Evolutionary conservation across 495 filamentous ascomycete species (phyloP), one percentile per base, ranked within the genome.

Genomic region (Bacidia rubella): DNA sequence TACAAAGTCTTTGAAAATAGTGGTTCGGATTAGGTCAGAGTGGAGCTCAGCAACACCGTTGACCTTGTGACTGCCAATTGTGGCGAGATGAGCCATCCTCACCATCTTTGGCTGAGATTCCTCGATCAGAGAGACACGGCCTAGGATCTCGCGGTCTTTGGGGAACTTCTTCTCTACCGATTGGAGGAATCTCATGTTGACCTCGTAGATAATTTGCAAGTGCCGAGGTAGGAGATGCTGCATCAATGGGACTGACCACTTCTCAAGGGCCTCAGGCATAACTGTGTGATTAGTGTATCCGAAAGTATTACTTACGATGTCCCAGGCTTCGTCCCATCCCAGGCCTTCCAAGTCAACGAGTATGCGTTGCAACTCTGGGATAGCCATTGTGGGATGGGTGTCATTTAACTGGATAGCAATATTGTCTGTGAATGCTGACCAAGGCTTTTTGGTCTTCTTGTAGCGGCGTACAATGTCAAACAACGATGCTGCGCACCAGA

Each of bases 1-100:
- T 39, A 98, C 90, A 62, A 98, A 98, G 68, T 97, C 93, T 68
- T 89, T 97, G 79, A 98, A 97, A 55, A 98, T 89, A n/a, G 92
- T 98, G 2, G 89, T 90, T 70, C 87, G 87, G 70, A 98, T 89
- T 21, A 98, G 75, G 62, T 98, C 92, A 3, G 92, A 98, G 67
- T 98, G 92, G 51, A 98, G 71, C 67, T 97, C 92, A 21, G 92
- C 92, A 24, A 98, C 92, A 62, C 92, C 92, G 61, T 98, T 98
- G 68, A 98, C 92, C 68, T 97, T 97, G 76, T 98, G 92, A 21
- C 92, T 97, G 25, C 93, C 92, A 62, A 98, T 90, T 56, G 96
- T 84, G 19, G 92, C 92, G 41, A 98, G 70, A 66, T 78, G 90
- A 0, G 93, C 92, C 92, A 98, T 98, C 60, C 90, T 83, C 49